Evolutionary conservation across 2,329 filamentous ascomycete genomes (phyloP).

Genomic region (Xylariales sp.): DNA sequence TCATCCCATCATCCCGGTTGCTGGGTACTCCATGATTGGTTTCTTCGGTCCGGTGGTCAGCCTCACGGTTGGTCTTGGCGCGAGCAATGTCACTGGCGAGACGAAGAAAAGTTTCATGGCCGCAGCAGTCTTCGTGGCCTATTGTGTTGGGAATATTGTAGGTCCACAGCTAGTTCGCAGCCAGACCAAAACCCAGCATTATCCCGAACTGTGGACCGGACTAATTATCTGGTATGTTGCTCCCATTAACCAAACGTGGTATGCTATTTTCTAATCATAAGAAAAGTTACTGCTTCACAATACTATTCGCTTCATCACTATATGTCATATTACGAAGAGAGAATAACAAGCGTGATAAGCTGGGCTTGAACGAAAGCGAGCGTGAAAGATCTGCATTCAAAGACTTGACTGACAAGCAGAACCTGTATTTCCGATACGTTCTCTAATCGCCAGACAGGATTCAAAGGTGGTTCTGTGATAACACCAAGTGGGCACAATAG

Average conservation of each 20-base stretch:
- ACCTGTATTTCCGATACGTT: slow-evolving; percentile 59
- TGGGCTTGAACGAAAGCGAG: slow-evolving; percentile 54
- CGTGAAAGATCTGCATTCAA: slow-evolving; percentile 62
- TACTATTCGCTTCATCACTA: slow-evolving; percentile 60
- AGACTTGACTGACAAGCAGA: slow-evolving; percentile 66
- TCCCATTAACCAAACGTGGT: no score
- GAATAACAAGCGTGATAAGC: slow-evolving; percentile 45
- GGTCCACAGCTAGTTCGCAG: slow-evolving; percentile 67
- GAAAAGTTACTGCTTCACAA: slow-evolving; percentile 51
- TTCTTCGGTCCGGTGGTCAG: slow-evolving; percentile 70
- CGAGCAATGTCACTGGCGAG: slow-evolving; percentile 68
- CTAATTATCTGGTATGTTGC: slow-evolving; percentile 53
- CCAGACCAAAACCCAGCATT: slow-evolving; percentile 61
- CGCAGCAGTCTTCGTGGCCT: slow-evolving; percentile 68
- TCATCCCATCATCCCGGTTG: slow-evolving; percentile 61
- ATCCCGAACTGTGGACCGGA: slow-evolving; percentile 67
- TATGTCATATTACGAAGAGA: slow-evolving; percentile 57
- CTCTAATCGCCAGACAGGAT: no score
- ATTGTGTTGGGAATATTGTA: slow-evolving; percentile 70
- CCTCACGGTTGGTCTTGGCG: slow-evolving; percentile 45
- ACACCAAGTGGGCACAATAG: no score
- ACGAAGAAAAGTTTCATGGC: slow-evolving; percentile 78
- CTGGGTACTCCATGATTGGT: slow-evolving; percentile 68
- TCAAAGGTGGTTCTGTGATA: no score
- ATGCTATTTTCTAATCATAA: slow-evolving; percentile 7